Evolutionary conservation across 495 filamentous ascomycete species (phyloP), one percentile per base, ranked within the genome.

Genomic region (Neurospora sp.): DNA sequence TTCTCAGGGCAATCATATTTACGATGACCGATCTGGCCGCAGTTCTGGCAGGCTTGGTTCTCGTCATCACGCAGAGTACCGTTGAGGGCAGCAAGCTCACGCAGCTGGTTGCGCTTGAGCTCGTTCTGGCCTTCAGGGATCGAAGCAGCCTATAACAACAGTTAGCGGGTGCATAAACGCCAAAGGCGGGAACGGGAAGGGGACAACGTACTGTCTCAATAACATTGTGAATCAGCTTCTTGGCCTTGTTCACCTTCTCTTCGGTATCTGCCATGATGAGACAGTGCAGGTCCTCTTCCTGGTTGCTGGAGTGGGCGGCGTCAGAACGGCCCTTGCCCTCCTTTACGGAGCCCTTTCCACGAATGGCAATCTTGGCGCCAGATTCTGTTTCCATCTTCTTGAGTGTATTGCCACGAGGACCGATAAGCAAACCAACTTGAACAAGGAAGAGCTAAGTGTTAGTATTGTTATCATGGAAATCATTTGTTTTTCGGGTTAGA

Each of bases 381-480:
- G 96, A 99, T 85, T 98, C 94, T 77, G 91, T 88, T 81, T 99
- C 96, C 96, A 99, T 99, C 82, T 97, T 98, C 86, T 99, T 99
- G 76, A 99, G 85, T 72, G 96, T 99, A 80, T 98, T 98, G 80
- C 96, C 96, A 93, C 96, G 96, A 85, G 96, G 96, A 82, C 96
- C 96, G 89, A 99, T 99, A 80, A 99, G 94, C 90, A 99, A 90
- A 83, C 96, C 96, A 91, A 99, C 96, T 99, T 95, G 91, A 91
- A 91, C 90, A 90, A 86, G 85, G 86, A 78, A 89, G 87, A 90
- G 83, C 91, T 91, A 93, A 85, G 90, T 92, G 94, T 99, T 97
- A 98, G 96, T 95, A 82, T 77, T 79, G 76, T 84, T 78, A 35
- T 65, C 53, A 18, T 35, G 22, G 27, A 65, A 61, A 6, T 77